Evolutionary conservation across 305 asterid genomes (phyloP).

Genomic region (Fraxinus floribunda): DNA sequence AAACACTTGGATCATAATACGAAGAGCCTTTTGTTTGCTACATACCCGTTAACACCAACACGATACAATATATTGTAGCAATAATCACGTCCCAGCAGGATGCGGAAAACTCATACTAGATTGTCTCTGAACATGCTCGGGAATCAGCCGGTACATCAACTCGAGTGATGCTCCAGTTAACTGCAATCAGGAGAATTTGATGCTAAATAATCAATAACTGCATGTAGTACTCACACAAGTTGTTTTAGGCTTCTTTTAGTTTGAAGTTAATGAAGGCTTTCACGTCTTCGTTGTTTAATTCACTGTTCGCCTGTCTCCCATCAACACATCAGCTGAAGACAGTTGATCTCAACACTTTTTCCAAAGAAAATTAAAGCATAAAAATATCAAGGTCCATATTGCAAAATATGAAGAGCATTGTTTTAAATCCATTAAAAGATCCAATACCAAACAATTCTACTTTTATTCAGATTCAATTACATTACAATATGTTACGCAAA

Average conservation of each 20-base stretch:
- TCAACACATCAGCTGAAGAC: no score
- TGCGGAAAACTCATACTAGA: slow-evolving; percentile 24
- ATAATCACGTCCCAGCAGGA: slow-evolving; percentile 25
- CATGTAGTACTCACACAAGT: not conserved
- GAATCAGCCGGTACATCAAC: slow-evolving; percentile 40
- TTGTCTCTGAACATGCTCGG: slow-evolving; percentile 43
- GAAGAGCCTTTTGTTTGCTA: no score
- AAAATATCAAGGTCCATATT: not conserved
- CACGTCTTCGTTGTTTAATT: no score
- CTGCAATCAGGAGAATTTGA: slow-evolving; percentile 28
- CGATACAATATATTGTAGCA: slow-evolving; percentile 1
- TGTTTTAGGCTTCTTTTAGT: not conserved
- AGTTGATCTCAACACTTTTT: not conserved
- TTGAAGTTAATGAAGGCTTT: no score
- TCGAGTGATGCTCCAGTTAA: slow-evolving; percentile 43
- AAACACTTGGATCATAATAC: slow-evolving; percentile 6
- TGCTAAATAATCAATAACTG: not conserved
- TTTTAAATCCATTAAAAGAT: no score
- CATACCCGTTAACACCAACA: not conserved
- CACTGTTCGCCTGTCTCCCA: no score
- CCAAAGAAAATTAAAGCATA: not conserved
- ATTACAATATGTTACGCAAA: no score
- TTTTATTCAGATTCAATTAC: no score
- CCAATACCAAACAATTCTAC: no score
- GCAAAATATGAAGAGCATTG: not conserved